These are phyloP conservation scores for Aspergillus costaricaensis DNA, from an alignment of 2,329 filamentous ascomycete genomes.

Conservation along the genomic window DNA sequence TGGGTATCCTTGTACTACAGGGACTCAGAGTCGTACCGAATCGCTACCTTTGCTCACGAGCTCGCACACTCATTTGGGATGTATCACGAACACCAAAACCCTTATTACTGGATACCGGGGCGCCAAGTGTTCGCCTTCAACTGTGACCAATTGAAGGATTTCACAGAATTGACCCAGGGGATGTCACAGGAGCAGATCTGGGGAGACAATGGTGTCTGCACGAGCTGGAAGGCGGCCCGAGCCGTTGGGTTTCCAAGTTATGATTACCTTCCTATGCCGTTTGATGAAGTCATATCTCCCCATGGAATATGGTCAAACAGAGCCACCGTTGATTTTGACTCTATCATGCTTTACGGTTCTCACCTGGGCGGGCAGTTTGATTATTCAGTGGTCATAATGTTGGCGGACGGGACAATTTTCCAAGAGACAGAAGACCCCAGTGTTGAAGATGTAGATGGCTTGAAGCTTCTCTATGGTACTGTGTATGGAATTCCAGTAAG, in stretches of 20 bases:
- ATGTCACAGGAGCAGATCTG: not conserved
- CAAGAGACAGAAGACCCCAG: not conserved
- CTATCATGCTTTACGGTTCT: slow-evolving; percentile 14
- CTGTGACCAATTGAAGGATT: slow-evolving; percentile 7
- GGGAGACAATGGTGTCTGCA: not conserved
- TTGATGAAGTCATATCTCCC: not conserved
- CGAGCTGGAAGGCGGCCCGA: not conserved
- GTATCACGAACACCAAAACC: slow-evolving; percentile 14
- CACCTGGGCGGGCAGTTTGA: not conserved
- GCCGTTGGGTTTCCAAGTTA: not conserved
- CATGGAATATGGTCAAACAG: not conserved
- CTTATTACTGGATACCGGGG: not conserved
- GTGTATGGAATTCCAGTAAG: not conserved
- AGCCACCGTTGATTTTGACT: slow-evolving; percentile 11
- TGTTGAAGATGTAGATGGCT: not conserved
- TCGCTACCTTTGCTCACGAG: slow-evolving; percentile 12
- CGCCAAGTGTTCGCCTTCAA: not conserved
- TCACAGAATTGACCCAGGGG: not conserved
- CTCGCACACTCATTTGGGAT: slow-evolving; percentile 17
- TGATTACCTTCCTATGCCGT: not conserved
- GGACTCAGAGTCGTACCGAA: not conserved
- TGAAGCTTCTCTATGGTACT: not conserved
- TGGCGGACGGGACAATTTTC: too few relatives aligned
- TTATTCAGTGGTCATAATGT: too few relatives aligned
- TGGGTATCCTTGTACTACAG: not conserved